Percentiles rank a stretch among this genome's conserved stretches.
These are phyloP conservation scores for Solanum pinnatisectum DNA, from an alignment of 257 asterid genomes.

Conservation along the genomic window DNA sequence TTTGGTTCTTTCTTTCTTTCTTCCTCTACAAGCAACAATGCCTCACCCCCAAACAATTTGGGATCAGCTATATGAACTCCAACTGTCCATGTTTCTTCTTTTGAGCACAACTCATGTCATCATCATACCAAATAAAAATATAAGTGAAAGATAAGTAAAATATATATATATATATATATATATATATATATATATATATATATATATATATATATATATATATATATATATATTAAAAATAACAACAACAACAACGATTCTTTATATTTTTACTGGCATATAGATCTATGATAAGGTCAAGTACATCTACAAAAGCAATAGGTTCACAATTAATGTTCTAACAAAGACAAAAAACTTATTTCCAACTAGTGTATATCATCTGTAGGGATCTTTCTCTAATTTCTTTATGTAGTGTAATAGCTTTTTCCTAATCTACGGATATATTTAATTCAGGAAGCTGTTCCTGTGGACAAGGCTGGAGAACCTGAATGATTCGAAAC, in stretches of 20 bases:
- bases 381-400: background rate
- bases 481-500: constrained; percentile 18
- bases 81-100: background rate
- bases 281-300: background rate
- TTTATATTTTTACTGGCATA: background rate
- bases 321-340: background rate
- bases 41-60: background rate
- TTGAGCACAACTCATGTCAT: background rate
- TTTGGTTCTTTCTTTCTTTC: background rate
- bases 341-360: background rate
- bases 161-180: background rate
- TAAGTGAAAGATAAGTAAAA: background rate
- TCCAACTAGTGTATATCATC: background rate
- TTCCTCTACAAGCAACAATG: background rate
- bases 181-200: background rate
- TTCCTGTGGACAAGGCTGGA: constrained; percentile 24
- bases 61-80: background rate
- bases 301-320: background rate
- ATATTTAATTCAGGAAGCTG: constrained; percentile 20
- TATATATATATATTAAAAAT: background rate
- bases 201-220: background rate
- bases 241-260: background rate
- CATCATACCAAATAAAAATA: background rate
- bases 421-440: background rate
- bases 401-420: background rate